Base-by-base conservation (phyloP, 371 early-diverging fungal species). In the Fennellomyces sp. region DNA sequence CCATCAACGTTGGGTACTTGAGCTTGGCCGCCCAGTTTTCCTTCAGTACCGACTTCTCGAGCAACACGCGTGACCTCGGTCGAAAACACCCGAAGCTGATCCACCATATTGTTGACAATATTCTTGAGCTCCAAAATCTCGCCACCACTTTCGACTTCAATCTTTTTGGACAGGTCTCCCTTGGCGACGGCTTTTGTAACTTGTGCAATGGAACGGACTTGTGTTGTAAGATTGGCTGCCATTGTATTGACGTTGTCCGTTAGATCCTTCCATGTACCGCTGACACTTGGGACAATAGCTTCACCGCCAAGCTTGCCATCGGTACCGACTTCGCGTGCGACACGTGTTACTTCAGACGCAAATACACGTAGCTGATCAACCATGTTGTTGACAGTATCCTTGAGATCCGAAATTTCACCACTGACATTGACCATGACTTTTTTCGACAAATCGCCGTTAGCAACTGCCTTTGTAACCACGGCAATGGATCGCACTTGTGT, bases 111-210 rank as follows among this genome's bases (percentile, higher is more conserved):
- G 62, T 87, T 86, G 49, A 88, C 86, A 60, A 84, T 84, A 41
- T 83, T 81, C 67, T 88, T 87, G 41, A 88, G 75, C 29, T 63
- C 64, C 39, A 85, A 76, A 78, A 87, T 87, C 65, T 88, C 87
- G 15, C 87, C 87, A n/a, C 75, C 72, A 3, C 85, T 85, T 52
- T 85, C 81, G 4, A 86, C 79, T 1, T 85, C 85, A 53, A 88
- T 85, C 63, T 81, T 78, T 31, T 77, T 75, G 6, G 78, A 76
- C 27, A 80, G 78, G 63, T 86, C 84, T n/a, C 85, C 86, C 11
- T 66, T 76, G 2, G 86, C 77, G 5, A 80, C 83, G 4, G 80
- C 76, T 3, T 75, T 73, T 8, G 80, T 80, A 28, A 82, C 78
- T 25, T 74, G 72, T 11, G 81, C 79, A 54, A 81, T 79, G 2